Evolutionary conservation across 2,329 filamentous ascomycete species (phyloP).

Genomic region (Pyricularia sp.): DNA sequence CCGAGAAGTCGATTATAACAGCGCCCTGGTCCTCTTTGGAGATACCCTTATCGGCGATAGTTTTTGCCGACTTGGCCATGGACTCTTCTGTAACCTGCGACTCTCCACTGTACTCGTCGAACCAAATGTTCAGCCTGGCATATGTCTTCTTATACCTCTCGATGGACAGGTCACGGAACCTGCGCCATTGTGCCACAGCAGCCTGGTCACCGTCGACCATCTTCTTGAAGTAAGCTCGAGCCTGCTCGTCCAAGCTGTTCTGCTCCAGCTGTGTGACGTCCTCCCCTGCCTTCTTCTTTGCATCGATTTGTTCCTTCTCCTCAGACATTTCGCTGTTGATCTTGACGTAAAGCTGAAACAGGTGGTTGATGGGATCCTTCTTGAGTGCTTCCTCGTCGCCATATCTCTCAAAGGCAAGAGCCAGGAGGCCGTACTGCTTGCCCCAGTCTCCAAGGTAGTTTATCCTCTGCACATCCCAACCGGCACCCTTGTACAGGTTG

Average conservation of each 20-base stretch:
- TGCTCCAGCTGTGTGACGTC: slow-evolving; percentile 35
- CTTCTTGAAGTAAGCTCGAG: slow-evolving; percentile 57
- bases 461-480: slow-evolving; percentile 61
- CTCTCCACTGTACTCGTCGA: slow-evolving; percentile 64
- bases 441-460: slow-evolving; percentile 77
- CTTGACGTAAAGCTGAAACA: slow-evolving; percentile 70
- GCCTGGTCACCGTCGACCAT: slow-evolving; percentile 55
- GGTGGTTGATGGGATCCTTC: slow-evolving; percentile 66
- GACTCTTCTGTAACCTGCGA: slow-evolving; percentile 54
- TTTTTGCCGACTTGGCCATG: slow-evolving; percentile 50
- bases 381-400: slow-evolving; percentile 59
- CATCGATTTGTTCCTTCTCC: slow-evolving; percentile 54
- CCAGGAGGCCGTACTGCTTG: slow-evolving; percentile 62
- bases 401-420: slow-evolving; percentile 62
- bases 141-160: slow-evolving; percentile 55
- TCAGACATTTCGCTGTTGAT: slow-evolving; percentile 55
- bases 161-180: slow-evolving; percentile 56
- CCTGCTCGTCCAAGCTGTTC: slow-evolving; percentile 57
- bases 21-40: slow-evolving; percentile 60
- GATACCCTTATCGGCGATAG: slow-evolving; percentile 50
- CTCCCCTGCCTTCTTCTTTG: slow-evolving; percentile 38
- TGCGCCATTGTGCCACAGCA: slow-evolving; percentile 49
- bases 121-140: slow-evolving; percentile 55
- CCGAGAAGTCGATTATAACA: slow-evolving; percentile 57
- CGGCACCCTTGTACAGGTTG: slow-evolving; percentile 56